phyloP scores from a whole-genome alignment of 1,139 yeast genomes.

The Yamadazyma atlantica region DNA sequence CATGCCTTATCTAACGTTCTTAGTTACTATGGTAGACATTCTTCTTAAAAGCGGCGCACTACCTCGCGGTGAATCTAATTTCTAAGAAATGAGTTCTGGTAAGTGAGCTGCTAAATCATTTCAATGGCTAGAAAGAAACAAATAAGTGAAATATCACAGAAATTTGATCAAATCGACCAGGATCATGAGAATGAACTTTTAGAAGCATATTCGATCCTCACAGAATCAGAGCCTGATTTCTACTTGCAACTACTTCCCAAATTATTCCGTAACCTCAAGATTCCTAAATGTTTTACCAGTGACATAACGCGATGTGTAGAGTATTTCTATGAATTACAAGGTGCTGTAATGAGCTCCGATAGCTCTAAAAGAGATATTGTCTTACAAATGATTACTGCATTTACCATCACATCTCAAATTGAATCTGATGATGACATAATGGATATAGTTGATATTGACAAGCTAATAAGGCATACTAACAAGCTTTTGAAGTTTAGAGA shows the following conservation, averaged over 20 bases:
- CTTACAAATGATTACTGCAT: conserved; percentile 26
- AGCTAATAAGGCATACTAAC: conserved; percentile 28
- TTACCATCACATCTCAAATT: conserved; percentile 28
- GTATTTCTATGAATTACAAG: conserved; percentile 31
- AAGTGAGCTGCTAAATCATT: too few relatives aligned
- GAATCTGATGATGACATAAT: conserved; percentile 23
- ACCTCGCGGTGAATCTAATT: too few relatives aligned
- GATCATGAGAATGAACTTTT: conserved; percentile 35
- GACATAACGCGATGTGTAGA: conserved; percentile 36
- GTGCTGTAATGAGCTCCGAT: conserved; percentile 5
- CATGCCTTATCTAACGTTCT: too few relatives aligned
- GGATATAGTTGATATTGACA: conserved; percentile 45
- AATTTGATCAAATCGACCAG: conserved; percentile 18
- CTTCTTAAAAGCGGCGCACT: neutral
- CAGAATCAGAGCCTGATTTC: conserved; percentile 31
- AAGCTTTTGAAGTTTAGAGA: conserved; percentile 37
- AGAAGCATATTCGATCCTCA: conserved; percentile 25
- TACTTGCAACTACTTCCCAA: conserved; percentile 25
- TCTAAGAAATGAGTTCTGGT: too few relatives aligned
- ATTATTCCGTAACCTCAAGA: conserved; percentile 23
- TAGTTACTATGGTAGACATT: neutral
- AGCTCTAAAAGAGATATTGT: conserved; percentile 24
- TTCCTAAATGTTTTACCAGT: conserved; percentile 33
- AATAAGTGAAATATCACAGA: conserved; percentile 4
- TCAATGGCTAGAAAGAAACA: neutral